Base-by-base conservation (phyloP, 495 filamentous ascomycete species). In the Platismatia glauca region DNA sequence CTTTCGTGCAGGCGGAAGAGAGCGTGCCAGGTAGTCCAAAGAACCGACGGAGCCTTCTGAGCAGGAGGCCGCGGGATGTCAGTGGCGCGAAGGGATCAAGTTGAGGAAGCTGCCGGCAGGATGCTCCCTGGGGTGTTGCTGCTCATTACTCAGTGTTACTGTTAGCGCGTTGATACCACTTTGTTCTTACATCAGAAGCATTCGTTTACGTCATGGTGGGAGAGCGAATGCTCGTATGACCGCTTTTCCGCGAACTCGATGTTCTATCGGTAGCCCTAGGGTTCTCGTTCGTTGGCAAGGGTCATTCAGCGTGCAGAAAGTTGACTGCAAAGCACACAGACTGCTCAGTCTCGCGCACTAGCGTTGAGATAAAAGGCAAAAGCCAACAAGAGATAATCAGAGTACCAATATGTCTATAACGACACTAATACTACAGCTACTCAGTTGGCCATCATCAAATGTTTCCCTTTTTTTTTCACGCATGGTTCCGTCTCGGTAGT, bases 21-120 rank as follows among this genome's bases (percentile, higher is more conserved):
- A 78, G 37, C 39, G 64, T 75, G n/a, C 68, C 73, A 31, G 82
- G 84, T 24, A 84, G 81, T 62, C 84, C 86, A 0, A 82, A 79
- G 68, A 70, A 76, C 37, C 75, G 79, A 37, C 71, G 78, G 39
- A 80, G 79, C 66, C 82, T 84, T 63, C 68, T 89, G 70, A 79
- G 78, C 64, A 87, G 86, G 77, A 72, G 82, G 55, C 56, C 69
- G 29, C 61, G 69, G 48, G 62, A 64, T 50, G 64, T 64, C 1
- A 68, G 67, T 57, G 61, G 67, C 53, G 61, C 57, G 39, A 64
- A 59, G 15, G 56, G 52, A n/a, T 35, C 61, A 37, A 62, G 60
- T 46, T 62, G 37, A 62, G 35, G 22, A 12, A 16, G n/a, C n/a
- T 35, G 48, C 11, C 24, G 13, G 38, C 22, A 43, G 12, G 38